These are phyloP conservation scores for Amanita phalloides DNA, from an alignment of 768 basidiomycete species.

Conservation along the genomic window DNA sequence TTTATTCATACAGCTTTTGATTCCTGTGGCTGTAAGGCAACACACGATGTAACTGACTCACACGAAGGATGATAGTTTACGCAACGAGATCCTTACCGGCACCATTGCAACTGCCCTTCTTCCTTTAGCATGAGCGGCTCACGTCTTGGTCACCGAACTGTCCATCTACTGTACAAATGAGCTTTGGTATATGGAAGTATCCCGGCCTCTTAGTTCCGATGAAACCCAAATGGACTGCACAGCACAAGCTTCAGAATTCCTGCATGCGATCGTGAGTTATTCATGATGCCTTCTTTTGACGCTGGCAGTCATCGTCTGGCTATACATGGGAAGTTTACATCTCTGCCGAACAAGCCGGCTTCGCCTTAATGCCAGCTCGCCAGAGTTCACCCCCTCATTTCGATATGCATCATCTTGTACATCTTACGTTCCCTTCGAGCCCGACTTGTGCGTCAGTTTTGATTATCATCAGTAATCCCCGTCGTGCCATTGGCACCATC, in stretches of 20 bases:
- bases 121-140: neutral
- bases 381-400: neutral
- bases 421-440: neutral
- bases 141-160: neutral
- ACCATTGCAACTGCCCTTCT: neutral
- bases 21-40: neutral
- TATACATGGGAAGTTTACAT: neutral
- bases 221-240: constrained; percentile 5
- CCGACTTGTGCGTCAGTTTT: neutral
- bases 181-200: neutral
- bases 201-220: constrained; percentile 12
- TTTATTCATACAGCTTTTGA: neutral
- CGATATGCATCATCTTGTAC: neutral
- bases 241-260: constrained; percentile 5
- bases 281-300: neutral
- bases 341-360: constrained; percentile 1
- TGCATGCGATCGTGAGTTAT: neutral
- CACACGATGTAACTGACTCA: neutral
- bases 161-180: neutral
- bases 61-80: neutral
- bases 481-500: neutral
- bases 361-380: neutral
- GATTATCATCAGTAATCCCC: neutral
- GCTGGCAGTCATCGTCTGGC: neutral
- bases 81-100: neutral